Conservation (phyloP, 2,329 filamentous ascomycete species). For the Neonectria sp. region DNA sequence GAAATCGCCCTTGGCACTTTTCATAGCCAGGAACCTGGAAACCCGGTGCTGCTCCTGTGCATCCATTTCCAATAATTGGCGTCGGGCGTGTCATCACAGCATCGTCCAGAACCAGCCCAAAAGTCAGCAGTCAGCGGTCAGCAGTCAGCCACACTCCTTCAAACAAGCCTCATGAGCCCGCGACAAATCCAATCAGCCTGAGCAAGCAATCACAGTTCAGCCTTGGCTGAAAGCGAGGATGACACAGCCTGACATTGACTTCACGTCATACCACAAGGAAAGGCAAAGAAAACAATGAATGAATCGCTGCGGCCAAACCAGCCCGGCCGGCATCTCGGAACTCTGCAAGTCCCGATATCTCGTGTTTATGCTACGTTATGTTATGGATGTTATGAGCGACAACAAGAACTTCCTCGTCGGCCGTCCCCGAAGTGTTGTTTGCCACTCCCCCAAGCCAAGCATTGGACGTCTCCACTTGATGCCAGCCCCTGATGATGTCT, state of each 20-base stretch:
- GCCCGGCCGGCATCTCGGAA: not conserved
- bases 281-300: not conserved
- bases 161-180: not conserved
- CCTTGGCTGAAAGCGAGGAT: not conserved
- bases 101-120: not conserved
- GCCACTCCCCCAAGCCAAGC: conserved; percentile 3
- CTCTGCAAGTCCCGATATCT: not conserved
- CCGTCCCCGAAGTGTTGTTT: conserved; percentile 15
- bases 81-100: not conserved
- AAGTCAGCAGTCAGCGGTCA: not conserved
- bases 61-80: not conserved
- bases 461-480: not conserved
- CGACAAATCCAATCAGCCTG: not conserved
- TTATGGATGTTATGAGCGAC: conserved; percentile 5
- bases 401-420: conserved; percentile 11
- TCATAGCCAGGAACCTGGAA: conserved; percentile 16
- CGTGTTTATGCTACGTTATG: not conserved
- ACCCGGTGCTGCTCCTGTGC: no score
- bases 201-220: not conserved
- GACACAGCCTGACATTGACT: not conserved
- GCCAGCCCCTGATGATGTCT: not conserved
- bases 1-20: not conserved
- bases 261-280: not conserved
- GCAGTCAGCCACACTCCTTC: not conserved
- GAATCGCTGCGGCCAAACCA: not conserved